Percentiles rank a stretch among this genome's conserved stretches.
These are phyloP conservation scores for Ampelomyces quisqualis DNA, from an alignment of 2,329 filamentous ascomycete genomes.

Conservation along the genomic window DNA sequence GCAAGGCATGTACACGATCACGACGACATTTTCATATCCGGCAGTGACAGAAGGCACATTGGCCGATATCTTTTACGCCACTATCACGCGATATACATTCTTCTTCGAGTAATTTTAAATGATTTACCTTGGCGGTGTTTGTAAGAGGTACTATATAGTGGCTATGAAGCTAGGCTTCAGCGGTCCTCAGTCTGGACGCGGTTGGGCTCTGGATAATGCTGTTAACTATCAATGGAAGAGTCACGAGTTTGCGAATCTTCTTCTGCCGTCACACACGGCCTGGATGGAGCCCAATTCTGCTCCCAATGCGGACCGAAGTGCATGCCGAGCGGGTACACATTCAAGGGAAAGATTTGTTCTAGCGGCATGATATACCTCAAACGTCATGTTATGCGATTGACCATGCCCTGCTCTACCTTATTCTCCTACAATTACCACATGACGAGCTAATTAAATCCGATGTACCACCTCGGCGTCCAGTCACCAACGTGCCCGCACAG, in stretches of 20 bases:
- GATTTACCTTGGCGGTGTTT: neutral
- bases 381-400: no score
- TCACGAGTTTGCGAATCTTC: no score
- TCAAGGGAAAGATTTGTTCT: no score
- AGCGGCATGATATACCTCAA: no score
- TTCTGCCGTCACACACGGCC: neutral
- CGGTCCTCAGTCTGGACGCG: no score
- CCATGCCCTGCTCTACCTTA: no score
- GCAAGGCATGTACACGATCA: constrained; percentile 3
- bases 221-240: no score
- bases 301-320: neutral
- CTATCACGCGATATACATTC: neutral
- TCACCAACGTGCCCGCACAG: constrained; percentile 20
- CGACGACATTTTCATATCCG: neutral
- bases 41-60: neutral
- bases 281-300: neutral
- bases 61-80: neutral
- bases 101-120: neutral
- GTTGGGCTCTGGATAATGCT: no score
- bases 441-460: no score
- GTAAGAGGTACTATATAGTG: no score
- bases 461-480: constrained; percentile 15
- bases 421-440: no score
- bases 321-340: neutral
- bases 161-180: no score